phyloP scores from a whole-genome alignment of 345 rosid genomes.

The Gossypium arboreum region DNA sequence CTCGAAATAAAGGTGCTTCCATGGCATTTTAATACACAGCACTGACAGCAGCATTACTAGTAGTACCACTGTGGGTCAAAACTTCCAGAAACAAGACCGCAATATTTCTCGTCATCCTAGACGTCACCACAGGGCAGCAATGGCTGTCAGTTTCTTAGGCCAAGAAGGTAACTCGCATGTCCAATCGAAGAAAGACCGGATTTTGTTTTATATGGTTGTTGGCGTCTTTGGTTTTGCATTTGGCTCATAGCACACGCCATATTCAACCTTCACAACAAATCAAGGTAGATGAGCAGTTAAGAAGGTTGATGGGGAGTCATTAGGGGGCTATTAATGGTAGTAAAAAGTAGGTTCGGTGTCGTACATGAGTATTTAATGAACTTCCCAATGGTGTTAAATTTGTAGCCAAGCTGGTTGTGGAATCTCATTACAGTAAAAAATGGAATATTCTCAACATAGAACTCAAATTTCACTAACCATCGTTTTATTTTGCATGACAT shows the following conservation, averaged over 20 bases:
- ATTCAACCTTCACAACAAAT: slow-evolving; percentile 32
- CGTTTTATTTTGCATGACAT: no score
- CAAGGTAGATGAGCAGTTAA: not conserved
- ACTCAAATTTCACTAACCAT: not conserved
- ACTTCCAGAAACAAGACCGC: not conserved
- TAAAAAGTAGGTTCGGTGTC: not conserved
- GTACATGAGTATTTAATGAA: not conserved
- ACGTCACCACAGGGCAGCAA: slow-evolving; percentile 35
- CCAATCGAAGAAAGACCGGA: slow-evolving; percentile 38
- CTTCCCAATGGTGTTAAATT: not conserved
- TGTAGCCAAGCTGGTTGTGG: not conserved
- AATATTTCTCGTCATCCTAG: slow-evolving; percentile 22
- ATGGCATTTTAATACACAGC: slow-evolving; percentile 32
- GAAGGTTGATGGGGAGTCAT: not conserved
- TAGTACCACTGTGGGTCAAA: not conserved
- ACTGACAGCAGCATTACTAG: slow-evolving; percentile 16
- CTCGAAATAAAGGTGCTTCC: not conserved
- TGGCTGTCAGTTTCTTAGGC: slow-evolving; percentile 33
- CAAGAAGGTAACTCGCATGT: slow-evolving; percentile 41
- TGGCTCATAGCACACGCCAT: slow-evolving; percentile 29
- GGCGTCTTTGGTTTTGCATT: slow-evolving; percentile 25
- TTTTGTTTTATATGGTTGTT: slow-evolving; percentile 5
- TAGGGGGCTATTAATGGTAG: not conserved
- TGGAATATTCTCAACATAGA: not conserved
- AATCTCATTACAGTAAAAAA: not conserved